Evolutionary conservation across 768 basidiomycete genomes (phyloP).

Genomic region (Pulveroboletus sp.): DNA sequence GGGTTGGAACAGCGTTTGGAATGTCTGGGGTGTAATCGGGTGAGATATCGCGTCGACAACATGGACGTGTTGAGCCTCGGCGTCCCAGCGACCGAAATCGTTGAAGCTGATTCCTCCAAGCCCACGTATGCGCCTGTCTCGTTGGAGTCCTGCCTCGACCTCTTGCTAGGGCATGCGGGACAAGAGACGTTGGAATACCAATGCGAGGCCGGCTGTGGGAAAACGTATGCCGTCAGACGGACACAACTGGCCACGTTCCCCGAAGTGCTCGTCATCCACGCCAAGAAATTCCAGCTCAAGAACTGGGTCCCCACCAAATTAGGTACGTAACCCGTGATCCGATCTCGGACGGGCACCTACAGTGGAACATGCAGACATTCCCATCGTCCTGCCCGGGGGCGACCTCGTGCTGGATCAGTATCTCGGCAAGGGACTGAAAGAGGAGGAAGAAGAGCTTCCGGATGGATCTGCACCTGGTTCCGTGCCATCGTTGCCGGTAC

Average conservation of each 20-base stretch:
- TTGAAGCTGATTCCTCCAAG: conserved; percentile 37
- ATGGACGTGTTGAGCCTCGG: conserved; percentile 77
- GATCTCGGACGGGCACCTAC: not conserved
- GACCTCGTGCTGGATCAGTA: conserved; percentile 62
- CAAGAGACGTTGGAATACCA: conserved; percentile 72
- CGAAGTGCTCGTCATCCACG: conserved; percentile 80
- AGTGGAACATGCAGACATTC: conserved; percentile 61
- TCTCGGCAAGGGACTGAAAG: conserved; percentile 66
- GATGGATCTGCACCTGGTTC: conserved; percentile 40
- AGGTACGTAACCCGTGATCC: conserved; percentile 43
- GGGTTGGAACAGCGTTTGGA: conserved; percentile 85
- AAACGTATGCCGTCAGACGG: conserved; percentile 66
- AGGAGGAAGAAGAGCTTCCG: conserved; percentile 65
- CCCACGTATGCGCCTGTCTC: conserved; percentile 57
- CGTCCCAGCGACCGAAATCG: conserved; percentile 58
- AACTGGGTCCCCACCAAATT: conserved; percentile 97
- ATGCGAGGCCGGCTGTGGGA: conserved; percentile 70
- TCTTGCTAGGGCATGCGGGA: conserved; percentile 41
- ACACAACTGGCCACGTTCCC: conserved; percentile 84
- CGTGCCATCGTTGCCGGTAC: conserved; percentile 49
- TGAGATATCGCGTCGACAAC: conserved; percentile 76
- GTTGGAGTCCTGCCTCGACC: conserved; percentile 58
- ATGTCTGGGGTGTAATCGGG: conserved; percentile 72
- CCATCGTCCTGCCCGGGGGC: conserved; percentile 61
- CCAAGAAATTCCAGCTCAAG: conserved; percentile 90